Conservation (phyloP, 805 yeast species). For the Candida oleophila region DNA sequence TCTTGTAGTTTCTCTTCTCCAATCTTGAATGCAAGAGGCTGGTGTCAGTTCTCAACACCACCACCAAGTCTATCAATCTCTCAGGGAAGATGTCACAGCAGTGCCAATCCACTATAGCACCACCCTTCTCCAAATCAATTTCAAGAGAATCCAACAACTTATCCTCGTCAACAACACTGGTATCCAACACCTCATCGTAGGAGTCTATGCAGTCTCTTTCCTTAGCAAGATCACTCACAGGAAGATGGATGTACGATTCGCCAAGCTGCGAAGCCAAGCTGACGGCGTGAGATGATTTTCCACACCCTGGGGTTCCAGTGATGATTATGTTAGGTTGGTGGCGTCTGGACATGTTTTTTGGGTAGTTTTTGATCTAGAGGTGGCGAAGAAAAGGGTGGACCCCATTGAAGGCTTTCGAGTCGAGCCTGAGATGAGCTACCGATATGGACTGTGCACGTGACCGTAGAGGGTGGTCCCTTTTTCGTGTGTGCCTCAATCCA, state of each 20-base stretch:
- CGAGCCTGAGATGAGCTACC: neutral
- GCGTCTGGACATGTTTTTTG: slow-evolving; percentile 28
- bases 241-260: slow-evolving; percentile 52
- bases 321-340: slow-evolving; percentile 72
- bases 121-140: slow-evolving; percentile 79
- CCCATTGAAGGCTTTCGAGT: no score
- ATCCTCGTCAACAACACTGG: slow-evolving; percentile 91
- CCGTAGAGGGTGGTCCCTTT: no score
- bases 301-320: slow-evolving; percentile 96
- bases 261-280: slow-evolving; percentile 48
- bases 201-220: slow-evolving; percentile 76
- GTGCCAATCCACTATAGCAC: slow-evolving; percentile 93
- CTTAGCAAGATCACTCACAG: slow-evolving; percentile 81
- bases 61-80: slow-evolving; percentile 85
- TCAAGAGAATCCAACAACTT: slow-evolving; percentile 79
- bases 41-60: slow-evolving; percentile 81
- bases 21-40: slow-evolving; percentile 72
- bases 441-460: no score
- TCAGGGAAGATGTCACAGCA: slow-evolving; percentile 96
- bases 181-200: slow-evolving; percentile 80
- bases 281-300: slow-evolving; percentile 77
- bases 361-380: neutral
- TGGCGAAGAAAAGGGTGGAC: neutral
- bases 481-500: no score
- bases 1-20: slow-evolving; percentile 71